phyloP scores from a whole-genome alignment of 164 flowering plant genomes.

The Magnolia sinica region DNA sequence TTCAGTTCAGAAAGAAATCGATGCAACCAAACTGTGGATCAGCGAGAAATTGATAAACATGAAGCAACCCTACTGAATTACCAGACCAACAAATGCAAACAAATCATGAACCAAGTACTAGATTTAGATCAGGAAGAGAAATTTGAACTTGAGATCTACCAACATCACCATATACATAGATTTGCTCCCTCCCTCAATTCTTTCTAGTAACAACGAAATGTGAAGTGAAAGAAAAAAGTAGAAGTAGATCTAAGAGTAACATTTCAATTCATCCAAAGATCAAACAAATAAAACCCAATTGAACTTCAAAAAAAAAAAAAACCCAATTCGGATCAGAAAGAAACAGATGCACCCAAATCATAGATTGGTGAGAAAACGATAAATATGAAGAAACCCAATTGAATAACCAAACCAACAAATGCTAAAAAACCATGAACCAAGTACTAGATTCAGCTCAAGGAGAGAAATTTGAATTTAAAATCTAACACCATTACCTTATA shows the following conservation, averaged over 20 bases:
- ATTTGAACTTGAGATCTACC: background rate
- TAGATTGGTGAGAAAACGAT: too few species aligned
- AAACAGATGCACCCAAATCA: background rate
- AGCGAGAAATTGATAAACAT: background rate
- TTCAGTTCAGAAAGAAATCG: background rate
- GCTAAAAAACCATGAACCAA: background rate
- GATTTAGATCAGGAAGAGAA: background rate
- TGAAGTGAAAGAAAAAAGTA: background rate
- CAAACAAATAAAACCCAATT: background rate
- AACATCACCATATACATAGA: background rate
- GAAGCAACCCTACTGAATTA: background rate
- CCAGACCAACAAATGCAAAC: background rate
- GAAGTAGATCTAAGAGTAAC: background rate
- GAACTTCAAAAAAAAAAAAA: too few species aligned
- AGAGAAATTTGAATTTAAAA: background rate
- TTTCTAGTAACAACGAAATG: background rate
- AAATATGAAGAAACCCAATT: background rate
- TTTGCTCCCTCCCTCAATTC: too few species aligned
- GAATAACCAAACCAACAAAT: background rate
- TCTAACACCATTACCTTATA: background rate
- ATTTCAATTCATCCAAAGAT: background rate
- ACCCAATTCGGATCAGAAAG: background rate
- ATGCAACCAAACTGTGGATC: background rate
- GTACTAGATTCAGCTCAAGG: background rate
- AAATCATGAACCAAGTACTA: background rate